Evolutionary conservation across 495 filamentous ascomycete genomes (phyloP).

Genomic region (Mytilinidion resinicola): DNA sequence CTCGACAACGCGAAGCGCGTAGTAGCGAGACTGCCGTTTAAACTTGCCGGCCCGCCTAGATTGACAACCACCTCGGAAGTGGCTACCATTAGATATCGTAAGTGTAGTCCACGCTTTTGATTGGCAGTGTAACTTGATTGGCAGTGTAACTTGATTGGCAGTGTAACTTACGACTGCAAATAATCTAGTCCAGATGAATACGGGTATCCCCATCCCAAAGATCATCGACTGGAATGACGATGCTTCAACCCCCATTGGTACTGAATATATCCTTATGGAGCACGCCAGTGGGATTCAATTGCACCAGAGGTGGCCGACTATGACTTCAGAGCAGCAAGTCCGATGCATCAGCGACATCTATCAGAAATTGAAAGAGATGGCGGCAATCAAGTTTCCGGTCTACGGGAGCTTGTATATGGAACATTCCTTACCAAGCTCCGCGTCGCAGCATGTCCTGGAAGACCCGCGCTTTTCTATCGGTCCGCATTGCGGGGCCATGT

Average conservation of each 20-base stretch:
- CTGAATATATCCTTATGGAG: conserved; percentile 45
- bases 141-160: neutral
- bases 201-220: conserved; percentile 38
- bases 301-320: conserved; percentile 37
- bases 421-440: conserved; percentile 18
- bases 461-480: conserved; percentile 39
- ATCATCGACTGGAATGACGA: conserved; percentile 41
- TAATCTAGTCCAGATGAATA: conserved; percentile 34
- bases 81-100: conserved; percentile 44
- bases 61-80: conserved; percentile 40
- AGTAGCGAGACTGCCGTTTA: conserved; percentile 39
- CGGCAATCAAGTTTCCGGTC: conserved; percentile 38
- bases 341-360: conserved; percentile 36
- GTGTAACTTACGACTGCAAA: conserved; percentile 9
- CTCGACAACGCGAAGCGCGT: conserved; percentile 33
- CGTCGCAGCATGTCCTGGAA: conserved; percentile 31
- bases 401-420: conserved; percentile 40
- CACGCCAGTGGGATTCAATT: conserved; percentile 37
- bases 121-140: conserved; percentile 2
- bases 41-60: conserved; percentile 25
- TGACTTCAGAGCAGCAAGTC: conserved; percentile 38
- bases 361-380: conserved; percentile 35
- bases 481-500: conserved; percentile 37
- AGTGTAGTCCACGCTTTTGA: conserved; percentile 6
- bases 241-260: conserved; percentile 36